Base-by-base conservation (phyloP, 352 stramenopile genomes). In the Peronosclerospora sorghi region DNA sequence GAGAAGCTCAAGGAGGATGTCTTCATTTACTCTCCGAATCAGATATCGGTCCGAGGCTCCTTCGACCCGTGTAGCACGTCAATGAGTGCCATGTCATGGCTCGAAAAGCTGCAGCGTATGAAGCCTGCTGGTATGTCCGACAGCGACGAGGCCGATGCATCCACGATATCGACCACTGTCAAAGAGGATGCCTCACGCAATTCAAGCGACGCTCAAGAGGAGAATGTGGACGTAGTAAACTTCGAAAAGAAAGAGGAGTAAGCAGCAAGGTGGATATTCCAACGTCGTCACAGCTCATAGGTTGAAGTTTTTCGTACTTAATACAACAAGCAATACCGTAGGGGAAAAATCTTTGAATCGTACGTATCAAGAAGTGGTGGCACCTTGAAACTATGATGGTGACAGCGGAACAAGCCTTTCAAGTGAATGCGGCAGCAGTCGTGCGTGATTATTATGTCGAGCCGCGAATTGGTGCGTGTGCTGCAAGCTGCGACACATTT, bases 81-180 rank as follows among this genome's bases (percentile, higher is more conserved):
- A 15, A 70, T 68, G 43, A 86, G 70, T 45, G 76, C 79, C 35
- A 60, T 88, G 42, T 89, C 79, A 48, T 92, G 79, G 79, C 58
- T 92, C 48, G 79, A 92, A 60, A 86, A 86, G 58, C 64, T 92
- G 38, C 76, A 92, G 65, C 77, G 73, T 24, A 92, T 92, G 79
- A 87, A 83, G 60, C 79, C 79, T 13, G 68, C 65, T 14, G 79
- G 76, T 13, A 36, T 76, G 35, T 54, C 71, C 44, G 35, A 58
- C 20, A 56, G 23, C 14, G 55, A 66, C n/a, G 64, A 65, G 40
- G 53, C 47, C 8, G 56, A 45, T 6, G 47, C 54, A 15, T 61
- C 48, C 23, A 47, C 43, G 9, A 40, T 59, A 14, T 70, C 54
- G 20, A 49, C 44, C 13, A 40, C 48, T 10, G 59, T 63, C 24